phyloP scores from a whole-genome alignment of 768 basidiomycete genomes.

The Lactarius trivialis region DNA sequence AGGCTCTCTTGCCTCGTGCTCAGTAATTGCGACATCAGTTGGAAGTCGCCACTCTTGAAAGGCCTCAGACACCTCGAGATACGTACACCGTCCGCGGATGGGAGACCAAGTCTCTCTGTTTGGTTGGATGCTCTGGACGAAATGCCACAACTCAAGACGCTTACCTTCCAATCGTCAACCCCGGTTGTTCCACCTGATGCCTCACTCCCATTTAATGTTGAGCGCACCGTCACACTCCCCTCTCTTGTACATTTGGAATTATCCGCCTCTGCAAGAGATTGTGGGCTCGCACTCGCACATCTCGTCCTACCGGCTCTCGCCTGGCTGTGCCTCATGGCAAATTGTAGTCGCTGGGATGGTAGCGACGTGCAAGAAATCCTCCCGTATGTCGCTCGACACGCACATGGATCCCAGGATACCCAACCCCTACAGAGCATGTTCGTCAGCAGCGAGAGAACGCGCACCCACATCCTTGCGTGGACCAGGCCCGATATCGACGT shows the following conservation, averaged over 20 bases:
- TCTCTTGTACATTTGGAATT: not conserved
- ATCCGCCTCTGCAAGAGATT: not conserved
- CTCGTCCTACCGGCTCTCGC: constrained; percentile 3
- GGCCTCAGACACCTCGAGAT: not conserved
- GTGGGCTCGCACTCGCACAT: not conserved
- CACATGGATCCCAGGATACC: constrained; percentile 2
- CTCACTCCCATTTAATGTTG: not conserved
- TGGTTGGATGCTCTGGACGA: constrained; percentile 3
- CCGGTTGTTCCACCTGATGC: not conserved
- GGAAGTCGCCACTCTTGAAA: constrained; percentile 5
- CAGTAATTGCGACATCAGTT: not conserved
- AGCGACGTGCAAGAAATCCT: not conserved
- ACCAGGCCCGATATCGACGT: not conserved
- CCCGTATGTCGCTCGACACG: not conserved
- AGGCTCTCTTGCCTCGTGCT: not conserved
- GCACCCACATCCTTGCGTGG: not conserved
- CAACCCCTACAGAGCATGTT: constrained; percentile 2
- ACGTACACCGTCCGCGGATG: not conserved
- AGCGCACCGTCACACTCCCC: not conserved
- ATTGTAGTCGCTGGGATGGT: not conserved
- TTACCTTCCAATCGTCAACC: not conserved
- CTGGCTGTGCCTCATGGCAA: not conserved
- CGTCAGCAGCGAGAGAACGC: not conserved
- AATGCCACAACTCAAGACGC: not conserved
- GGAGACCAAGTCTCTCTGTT: not conserved